phyloP scores from a whole-genome alignment of 805 yeast genomes.

The Wickerhamiella sorbophila region DNA sequence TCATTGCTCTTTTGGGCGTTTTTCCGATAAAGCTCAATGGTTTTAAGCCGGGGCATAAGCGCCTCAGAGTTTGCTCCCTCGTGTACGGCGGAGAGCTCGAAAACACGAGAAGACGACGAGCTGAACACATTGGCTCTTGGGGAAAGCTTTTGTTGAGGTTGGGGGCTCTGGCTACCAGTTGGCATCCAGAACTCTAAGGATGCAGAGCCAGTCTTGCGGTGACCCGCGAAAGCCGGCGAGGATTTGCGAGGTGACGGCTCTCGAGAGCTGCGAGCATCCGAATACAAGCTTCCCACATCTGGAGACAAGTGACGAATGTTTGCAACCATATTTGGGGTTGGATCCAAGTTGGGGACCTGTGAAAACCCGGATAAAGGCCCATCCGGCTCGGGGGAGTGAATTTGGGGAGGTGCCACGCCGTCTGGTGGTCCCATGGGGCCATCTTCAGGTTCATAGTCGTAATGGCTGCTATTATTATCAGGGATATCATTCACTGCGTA shows the following conservation, averaged over 20 bases:
- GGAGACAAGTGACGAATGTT: not conserved
- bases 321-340: not conserved
- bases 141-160: not conserved
- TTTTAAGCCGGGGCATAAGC: slow-evolving; percentile 61
- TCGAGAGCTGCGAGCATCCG: not conserved
- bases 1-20: slow-evolving; percentile 78
- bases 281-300: not conserved
- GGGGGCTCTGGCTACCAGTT: not conserved
- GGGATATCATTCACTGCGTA: not conserved
- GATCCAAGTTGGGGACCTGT: not conserved
- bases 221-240: not conserved
- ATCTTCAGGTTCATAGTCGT: not conserved
- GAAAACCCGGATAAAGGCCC: not conserved
- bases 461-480: not conserved
- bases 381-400: not conserved
- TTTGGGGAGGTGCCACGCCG: not conserved
- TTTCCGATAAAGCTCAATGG: slow-evolving; percentile 73
- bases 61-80: slow-evolving; percentile 17
- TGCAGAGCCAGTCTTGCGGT: not conserved
- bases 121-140: not conserved
- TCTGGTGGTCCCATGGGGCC: not conserved
- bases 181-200: not conserved
- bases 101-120: not conserved
- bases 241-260: not conserved
- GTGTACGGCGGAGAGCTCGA: slow-evolving; percentile 11